Conservation (phyloP, 495 filamentous ascomycete species). For the Zalerion maritima region DNA sequence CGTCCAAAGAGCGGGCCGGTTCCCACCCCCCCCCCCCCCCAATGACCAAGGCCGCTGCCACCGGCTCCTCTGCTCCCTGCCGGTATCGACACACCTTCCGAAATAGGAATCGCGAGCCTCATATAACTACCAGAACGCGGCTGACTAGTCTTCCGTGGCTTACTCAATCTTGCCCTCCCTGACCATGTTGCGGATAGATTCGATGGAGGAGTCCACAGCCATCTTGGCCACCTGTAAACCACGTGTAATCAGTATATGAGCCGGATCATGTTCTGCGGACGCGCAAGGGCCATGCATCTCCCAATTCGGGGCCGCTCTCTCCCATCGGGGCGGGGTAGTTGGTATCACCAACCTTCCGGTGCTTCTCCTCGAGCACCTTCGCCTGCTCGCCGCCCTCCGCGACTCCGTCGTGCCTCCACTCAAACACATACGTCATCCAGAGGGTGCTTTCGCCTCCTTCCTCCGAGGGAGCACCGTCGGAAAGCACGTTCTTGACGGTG, state of each 20-base stretch:
- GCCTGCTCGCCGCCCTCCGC: conserved; percentile 16
- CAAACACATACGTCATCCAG: conserved; percentile 26
- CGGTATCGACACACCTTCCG: too few relatives aligned
- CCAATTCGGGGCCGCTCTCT: too few relatives aligned
- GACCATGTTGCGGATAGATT: conserved; percentile 20
- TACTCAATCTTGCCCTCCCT: conserved; percentile 15
- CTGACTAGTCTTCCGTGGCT: too few relatives aligned
- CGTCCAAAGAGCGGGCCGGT: too few relatives aligned
- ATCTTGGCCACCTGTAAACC: conserved; percentile 21
- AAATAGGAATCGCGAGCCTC: too few relatives aligned
- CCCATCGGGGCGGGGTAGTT: too few relatives aligned
- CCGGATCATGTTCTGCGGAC: too few relatives aligned
- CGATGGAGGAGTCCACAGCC: conserved; percentile 25
- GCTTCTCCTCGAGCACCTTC: conserved; percentile 13
- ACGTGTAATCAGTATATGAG: conserved; percentile 7
- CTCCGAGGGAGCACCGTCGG: conserved; percentile 15
- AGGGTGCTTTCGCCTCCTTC: conserved; percentile 10
- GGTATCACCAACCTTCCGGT: conserved; percentile 16
- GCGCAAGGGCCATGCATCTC: too few relatives aligned
- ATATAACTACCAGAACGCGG: too few relatives aligned
- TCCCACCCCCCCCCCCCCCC: too few relatives aligned
- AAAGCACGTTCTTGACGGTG: conserved; percentile 20
- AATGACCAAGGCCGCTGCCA: too few relatives aligned
- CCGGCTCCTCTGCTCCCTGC: too few relatives aligned
- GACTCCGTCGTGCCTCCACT: conserved; percentile 20